These are phyloP conservation scores for Cladorrhinum samala DNA, from an alignment of 495 filamentous ascomycete genomes.

Conservation along the genomic window DNA sequence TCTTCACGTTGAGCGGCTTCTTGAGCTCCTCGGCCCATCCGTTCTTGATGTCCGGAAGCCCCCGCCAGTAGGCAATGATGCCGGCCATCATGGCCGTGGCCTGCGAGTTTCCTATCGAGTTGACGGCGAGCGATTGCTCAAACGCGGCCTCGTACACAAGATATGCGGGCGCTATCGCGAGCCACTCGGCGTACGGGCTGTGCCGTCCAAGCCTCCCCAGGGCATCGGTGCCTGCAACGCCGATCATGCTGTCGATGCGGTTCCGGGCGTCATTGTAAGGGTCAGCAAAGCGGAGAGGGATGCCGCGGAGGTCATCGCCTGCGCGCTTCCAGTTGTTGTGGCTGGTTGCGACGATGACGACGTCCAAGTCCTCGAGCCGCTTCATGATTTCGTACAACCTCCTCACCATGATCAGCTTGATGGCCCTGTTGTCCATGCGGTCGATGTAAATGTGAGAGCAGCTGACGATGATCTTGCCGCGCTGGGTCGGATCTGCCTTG, in stretches of 20 bases:
- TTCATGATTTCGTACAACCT: background rate
- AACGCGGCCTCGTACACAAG: background rate
- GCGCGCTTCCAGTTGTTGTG: background rate
- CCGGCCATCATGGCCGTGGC: background rate
- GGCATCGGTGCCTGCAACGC: background rate
- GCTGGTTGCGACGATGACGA: background rate
- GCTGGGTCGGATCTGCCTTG: background rate
- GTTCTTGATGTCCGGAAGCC: background rate
- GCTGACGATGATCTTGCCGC: background rate
- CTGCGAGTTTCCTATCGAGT: background rate
- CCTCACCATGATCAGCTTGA: background rate
- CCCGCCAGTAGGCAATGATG: background rate
- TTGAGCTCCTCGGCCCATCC: background rate
- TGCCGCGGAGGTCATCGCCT: background rate
- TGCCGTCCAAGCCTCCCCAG: background rate
- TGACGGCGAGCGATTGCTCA: background rate
- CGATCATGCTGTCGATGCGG: background rate
- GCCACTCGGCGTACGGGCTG: background rate
- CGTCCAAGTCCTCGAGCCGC: background rate
- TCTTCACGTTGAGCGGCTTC: background rate
- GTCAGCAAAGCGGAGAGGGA: background rate
- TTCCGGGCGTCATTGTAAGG: background rate
- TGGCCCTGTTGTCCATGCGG: background rate
- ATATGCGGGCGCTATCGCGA: background rate
- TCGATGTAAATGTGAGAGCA: background rate